phyloP scores from a whole-genome alignment of 306 rosid species.

The Hylodesmum podocarpum region DNA sequence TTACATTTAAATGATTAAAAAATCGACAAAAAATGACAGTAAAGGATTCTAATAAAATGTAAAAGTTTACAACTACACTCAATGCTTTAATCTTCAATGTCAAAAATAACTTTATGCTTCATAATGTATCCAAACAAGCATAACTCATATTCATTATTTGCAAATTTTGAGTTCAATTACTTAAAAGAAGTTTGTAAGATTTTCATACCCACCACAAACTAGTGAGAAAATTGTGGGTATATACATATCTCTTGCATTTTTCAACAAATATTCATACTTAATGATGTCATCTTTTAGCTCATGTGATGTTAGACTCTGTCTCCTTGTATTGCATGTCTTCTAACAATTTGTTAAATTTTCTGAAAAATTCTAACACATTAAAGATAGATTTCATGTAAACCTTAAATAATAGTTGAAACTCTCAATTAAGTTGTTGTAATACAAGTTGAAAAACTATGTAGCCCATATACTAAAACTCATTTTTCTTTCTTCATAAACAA shows the following conservation, averaged over 20 bases:
- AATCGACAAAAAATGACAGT: no score
- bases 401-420: no score
- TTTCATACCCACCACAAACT: neutral
- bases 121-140: neutral
- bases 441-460: no score
- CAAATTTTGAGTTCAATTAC: neutral
- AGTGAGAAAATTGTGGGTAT: neutral
- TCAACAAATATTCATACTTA: no score
- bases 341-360: no score
- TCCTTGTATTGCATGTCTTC: no score
- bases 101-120: neutral
- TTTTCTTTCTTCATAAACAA: neutral
- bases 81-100: neutral
- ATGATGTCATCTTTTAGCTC: no score
- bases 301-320: no score
- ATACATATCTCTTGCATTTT: no score
- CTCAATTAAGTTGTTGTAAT: neutral
- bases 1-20: no score
- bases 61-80: neutral
- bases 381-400: neutral
- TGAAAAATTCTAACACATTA: no score
- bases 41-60: neutral
- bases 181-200: conserved; percentile 1
- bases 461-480: no score
- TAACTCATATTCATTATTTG: neutral